Evolutionary conservation across 306 rosid genomes (phyloP), one percentile per base, ranked within the genome.

Genomic region (Prunus salicina): DNA sequence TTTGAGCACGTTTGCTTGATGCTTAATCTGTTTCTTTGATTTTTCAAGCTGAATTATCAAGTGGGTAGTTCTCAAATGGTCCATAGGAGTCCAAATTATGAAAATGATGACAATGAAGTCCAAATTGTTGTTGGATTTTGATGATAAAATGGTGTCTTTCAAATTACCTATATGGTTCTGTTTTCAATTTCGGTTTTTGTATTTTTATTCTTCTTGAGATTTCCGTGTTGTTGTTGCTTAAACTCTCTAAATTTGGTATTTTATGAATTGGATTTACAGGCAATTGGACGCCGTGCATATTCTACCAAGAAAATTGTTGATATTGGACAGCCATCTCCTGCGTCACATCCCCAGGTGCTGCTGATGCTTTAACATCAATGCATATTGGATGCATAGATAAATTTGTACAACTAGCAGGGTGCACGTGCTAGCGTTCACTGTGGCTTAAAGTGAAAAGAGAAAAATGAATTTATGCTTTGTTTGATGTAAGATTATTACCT

Each of bases 311-410:
- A 50, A 65, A 60, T 85, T 68, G 56, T 75, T 80, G 98, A 94
- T 79, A 56, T 92, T 77, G 98, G 98, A 74, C 98, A 94, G 82
- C 98, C 98, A 34, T 87, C 96, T 65, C 71, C 92, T 68, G 78
- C 88, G 64, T 83, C 98, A 84, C 97, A 94, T 81, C 93, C 97
- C 1, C 87, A 94, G 91, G 97, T 94, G 14, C 58, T 52, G 24
- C 73, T 77, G 41, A 34, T 34, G 41, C 0, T 79, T 67, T 57
- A 61, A 64, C 76, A 64, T 69, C 64, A 55, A 27, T 32, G 15
- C 66, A 18, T 13, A 28, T 18, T 7, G 25, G 25, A 22, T 28
- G 14, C 64, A 27, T 28, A 64, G n/a, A 64, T n/a, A 15, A 16
- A 38, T 4, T 16, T 4, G 46, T 38, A 30, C 13, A n/a, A 49